A percentile compares a stretch with the other conserved stretches of the same genome.
phyloP scores from a whole-genome alignment of 2,329 filamentous ascomycete genomes.

The Trichoderma pleuroti region DNA sequence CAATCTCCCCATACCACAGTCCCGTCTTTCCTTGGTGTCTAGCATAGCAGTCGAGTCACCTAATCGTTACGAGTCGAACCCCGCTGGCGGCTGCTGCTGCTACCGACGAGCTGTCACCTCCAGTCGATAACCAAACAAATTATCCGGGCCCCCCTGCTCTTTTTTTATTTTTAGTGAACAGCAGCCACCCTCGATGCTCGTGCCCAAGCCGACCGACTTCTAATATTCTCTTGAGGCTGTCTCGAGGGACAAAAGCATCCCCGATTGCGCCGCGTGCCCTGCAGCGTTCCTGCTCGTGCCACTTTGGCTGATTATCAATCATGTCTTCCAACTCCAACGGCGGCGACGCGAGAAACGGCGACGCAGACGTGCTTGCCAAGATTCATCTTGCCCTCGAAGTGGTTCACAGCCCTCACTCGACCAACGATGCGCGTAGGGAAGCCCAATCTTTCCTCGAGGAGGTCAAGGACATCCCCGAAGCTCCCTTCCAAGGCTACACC shows the following conservation, averaged over 20 bases:
- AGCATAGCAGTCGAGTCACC: conserved; percentile 5
- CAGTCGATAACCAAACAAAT: conserved; percentile 2
- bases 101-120: conserved; percentile 10
- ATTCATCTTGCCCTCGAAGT: conserved; percentile 84
- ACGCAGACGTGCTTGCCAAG: conserved; percentile 52
- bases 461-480: conserved; percentile 74
- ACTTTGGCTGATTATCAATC: conserved; percentile 16
- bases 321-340: conserved; percentile 42
- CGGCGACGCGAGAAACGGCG: conserved; percentile 35
- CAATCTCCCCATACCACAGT: neutral
- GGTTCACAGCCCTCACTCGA: conserved; percentile 77
- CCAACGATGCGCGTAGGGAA: conserved; percentile 76
- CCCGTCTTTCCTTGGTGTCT: neutral
- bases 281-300: neutral
- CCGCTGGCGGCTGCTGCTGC: conserved; percentile 1
- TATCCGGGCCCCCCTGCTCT: conserved; percentile 12
- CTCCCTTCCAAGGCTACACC: conserved; percentile 78
- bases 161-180: conserved; percentile 10
- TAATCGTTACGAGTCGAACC: neutral
- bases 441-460: conserved; percentile 83
- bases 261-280: conserved; percentile 17
- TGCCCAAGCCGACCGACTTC: neutral
- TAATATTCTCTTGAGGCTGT: conserved; percentile 10
- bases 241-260: conserved; percentile 12
- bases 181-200: conserved; percentile 16